phyloP scores from a whole-genome alignment of 2,329 filamentous ascomycete genomes.

The Fusarium continuum region DNA sequence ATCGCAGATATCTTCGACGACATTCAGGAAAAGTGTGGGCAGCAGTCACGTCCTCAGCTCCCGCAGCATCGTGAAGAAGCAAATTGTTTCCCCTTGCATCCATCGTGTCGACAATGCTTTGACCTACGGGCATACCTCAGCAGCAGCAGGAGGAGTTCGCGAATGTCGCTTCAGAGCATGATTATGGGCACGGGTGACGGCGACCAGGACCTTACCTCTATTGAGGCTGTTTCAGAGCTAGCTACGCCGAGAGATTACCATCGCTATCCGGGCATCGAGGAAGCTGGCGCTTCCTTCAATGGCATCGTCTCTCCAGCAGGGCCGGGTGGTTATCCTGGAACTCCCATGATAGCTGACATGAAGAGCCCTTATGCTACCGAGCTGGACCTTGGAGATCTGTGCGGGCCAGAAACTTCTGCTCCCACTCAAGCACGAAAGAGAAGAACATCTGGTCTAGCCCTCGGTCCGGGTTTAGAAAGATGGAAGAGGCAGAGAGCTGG shows the following conservation, averaged over 20 bases:
- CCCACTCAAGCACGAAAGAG: constrained; percentile 34
- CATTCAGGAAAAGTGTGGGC: constrained; percentile 55
- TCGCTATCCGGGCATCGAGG: constrained; percentile 49
- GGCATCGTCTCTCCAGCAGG: constrained; percentile 38
- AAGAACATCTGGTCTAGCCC: not conserved
- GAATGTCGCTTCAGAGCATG: constrained; percentile 55
- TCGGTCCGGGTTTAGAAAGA: constrained; percentile 5
- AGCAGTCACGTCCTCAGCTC: constrained; percentile 51
- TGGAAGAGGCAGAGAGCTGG: constrained; percentile 34
- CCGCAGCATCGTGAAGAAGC: constrained; percentile 54
- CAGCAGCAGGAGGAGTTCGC: constrained; percentile 54
- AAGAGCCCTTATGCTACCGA: constrained; percentile 52
- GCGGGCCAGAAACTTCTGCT: constrained; percentile 8
- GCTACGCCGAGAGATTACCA: constrained; percentile 53
- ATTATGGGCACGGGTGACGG: constrained; percentile 49
- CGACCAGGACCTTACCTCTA: constrained; percentile 53
- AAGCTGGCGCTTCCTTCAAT: constrained; percentile 48
- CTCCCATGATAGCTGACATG: constrained; percentile 47
- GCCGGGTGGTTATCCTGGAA: constrained; percentile 32
- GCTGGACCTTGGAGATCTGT: constrained; percentile 49
- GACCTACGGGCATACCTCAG: constrained; percentile 53
- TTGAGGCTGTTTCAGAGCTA: constrained; percentile 52
- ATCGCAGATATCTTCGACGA: constrained; percentile 57
- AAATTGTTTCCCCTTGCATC: constrained; percentile 53
- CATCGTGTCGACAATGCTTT: constrained; percentile 54